Evolutionary conservation across 2,329 filamentous ascomycete species (phyloP), one percentile per base, ranked within the genome.

Genomic region (Aspergillus terreus): DNA sequence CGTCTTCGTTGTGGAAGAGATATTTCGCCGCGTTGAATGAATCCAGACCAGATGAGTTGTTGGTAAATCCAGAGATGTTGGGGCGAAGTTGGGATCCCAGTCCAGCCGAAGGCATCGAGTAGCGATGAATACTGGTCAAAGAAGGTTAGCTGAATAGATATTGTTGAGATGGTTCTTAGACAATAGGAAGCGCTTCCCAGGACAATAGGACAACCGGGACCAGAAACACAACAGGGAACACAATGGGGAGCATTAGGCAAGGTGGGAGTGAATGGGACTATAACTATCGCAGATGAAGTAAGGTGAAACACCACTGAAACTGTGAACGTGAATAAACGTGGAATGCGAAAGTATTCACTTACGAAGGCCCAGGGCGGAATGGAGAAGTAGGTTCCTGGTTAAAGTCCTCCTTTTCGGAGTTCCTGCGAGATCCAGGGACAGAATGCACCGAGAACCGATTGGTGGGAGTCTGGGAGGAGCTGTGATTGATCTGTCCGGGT

Each of bases 351-450:
- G n/a, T 21, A 14, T 19, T 46, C 44, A 91, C 90, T 84, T 83
- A 94, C 90, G 86, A 83, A 69, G 89, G 88, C 46, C 83, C 85
- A 44, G 87, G 83, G 50, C 88, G 82, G 65, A 88, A 87, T 62
- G 85, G 85, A 33, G 85, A 66, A 32, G 72, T 60, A 21, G 70
- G 63, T 27, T 76, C 82, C 57, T 86, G 83, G 60, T 87, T 84
- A 65, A 91, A 87, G 65, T 92, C 91, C 63, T 95, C 90, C 60
- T 92, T 88, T 60, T 96, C 82, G 51, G 92, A 97, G 68, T 95
- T 95, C 59, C 92, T 87, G 58, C 92, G 83, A 55, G 92, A 94
- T 27, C 83, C 85, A 44, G 92, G 91, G 46, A 95, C 86, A 23
- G 92, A 96, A 60, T 90, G 87, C 11, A 90, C 92, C 14, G 90